Conservation (phyloP, 2,329 filamentous ascomycete genomes). For the Aspergillus fischeri region DNA sequence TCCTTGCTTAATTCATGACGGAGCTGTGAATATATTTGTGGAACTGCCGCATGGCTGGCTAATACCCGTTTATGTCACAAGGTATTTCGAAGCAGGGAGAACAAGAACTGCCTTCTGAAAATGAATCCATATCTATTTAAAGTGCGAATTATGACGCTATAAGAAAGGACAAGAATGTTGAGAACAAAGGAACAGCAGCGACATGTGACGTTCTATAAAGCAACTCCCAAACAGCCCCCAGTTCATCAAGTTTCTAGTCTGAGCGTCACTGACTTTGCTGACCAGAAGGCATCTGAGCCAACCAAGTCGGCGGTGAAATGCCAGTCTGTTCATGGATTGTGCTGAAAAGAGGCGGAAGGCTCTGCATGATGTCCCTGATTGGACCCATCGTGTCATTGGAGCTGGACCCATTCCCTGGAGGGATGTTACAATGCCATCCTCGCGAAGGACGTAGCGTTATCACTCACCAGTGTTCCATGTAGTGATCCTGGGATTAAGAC, state of each 20-base stretch:
- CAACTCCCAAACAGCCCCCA: neutral
- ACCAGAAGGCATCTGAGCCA: conserved; percentile 49
- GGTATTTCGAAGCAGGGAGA: too few species aligned
- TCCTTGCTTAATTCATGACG: neutral
- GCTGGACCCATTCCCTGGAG: conserved; percentile 38
- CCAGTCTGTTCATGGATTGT: conserved; percentile 89
- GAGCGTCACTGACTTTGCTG: neutral
- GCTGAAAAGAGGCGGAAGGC: conserved; percentile 73
- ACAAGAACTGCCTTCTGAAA: neutral
- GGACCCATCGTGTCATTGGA: conserved; percentile 55
- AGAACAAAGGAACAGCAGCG: neutral
- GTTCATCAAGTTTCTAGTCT: too few species aligned
- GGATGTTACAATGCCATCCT: conserved; percentile 5
- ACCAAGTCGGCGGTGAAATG: conserved; percentile 73
- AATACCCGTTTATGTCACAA: neutral
- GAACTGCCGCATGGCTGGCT: neutral
- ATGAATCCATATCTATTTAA: neutral
- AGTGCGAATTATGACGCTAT: neutral
- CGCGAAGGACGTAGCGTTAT: neutral
- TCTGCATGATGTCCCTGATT: conserved; percentile 80
- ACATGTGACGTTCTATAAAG: neutral
- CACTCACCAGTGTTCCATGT: conserved; percentile 73
- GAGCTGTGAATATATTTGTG: neutral
- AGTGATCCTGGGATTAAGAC: conserved; percentile 82
- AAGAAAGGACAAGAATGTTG: neutral